These are phyloP conservation scores for Xanthoconium purpureum DNA, from an alignment of 768 basidiomycete genomes.

Conservation along the genomic window DNA sequence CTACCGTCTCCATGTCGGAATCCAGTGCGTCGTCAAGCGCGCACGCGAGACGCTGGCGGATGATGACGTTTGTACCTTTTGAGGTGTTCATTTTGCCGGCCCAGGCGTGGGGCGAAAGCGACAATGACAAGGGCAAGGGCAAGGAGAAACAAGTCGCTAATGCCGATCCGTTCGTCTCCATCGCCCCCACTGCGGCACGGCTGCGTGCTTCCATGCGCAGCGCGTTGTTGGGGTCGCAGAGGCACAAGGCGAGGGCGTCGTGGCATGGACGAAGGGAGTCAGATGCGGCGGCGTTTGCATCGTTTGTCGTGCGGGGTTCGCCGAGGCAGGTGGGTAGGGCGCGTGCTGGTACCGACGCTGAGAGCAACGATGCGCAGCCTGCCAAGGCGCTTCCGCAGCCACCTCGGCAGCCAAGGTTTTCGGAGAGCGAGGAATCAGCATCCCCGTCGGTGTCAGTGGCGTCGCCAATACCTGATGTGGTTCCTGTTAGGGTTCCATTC, in stretches of 20 bases:
- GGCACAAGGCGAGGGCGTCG: not conserved
- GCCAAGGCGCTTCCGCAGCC: not conserved
- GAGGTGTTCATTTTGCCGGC: conserved; percentile 24
- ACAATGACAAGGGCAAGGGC: not conserved
- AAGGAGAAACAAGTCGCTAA: not conserved
- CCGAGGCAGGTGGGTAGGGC: not conserved
- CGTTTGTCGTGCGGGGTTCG: conserved; percentile 16
- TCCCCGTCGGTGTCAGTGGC: not conserved
- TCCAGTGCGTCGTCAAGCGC: not conserved
- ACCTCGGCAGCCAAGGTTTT: not conserved
- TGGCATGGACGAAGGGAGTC: conserved; percentile 11
- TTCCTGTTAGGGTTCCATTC: not conserved
- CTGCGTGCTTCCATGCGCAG: too few relatives aligned
- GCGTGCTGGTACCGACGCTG: not conserved
- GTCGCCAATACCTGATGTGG: not conserved
- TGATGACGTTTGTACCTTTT: conserved; percentile 6
- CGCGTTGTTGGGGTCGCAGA: too few relatives aligned
- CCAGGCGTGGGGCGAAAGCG: not conserved
- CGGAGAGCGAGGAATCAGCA: not conserved
- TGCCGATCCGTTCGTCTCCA: not conserved
- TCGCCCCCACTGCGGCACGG: not conserved
- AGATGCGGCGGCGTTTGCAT: conserved; percentile 12
- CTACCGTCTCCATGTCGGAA: not conserved
- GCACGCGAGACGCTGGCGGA: not conserved
- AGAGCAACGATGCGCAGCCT: not conserved